A percentile compares a stretch with the other conserved stretches of the same genome.
These are phyloP conservation scores for Candida boleticola DNA, from an alignment of 805 yeast species.

Conservation along the genomic window DNA sequence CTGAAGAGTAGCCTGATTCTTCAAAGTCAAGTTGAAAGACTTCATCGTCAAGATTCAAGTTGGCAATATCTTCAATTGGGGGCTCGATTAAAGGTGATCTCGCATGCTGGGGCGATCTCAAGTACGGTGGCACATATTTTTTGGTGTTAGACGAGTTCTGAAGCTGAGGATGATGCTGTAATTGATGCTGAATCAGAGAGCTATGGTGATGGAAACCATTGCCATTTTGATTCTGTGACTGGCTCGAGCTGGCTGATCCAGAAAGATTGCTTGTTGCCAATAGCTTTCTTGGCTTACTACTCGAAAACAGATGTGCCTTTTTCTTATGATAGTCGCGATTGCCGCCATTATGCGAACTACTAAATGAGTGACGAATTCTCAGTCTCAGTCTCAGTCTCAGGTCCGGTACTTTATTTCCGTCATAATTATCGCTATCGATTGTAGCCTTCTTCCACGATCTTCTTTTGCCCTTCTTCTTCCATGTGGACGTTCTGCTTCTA, in stretches of 20 bases:
- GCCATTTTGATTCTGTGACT: neutral
- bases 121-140: constrained; percentile 42
- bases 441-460: constrained; percentile 9
- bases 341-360: neutral
- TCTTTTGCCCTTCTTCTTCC: constrained; percentile 6
- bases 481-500: constrained; percentile 1
- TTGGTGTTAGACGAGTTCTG: constrained; percentile 16
- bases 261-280: neutral
- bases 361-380: constrained; percentile 1
- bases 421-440: constrained; percentile 3
- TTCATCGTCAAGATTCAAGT: constrained; percentile 29
- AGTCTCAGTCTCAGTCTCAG: constrained; percentile 4
- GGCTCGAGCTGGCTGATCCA: neutral
- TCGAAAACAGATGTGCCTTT: constrained; percentile 2
- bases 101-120: constrained; percentile 34
- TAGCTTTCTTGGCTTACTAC: neutral
- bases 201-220: neutral
- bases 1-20: constrained; percentile 1
- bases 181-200: constrained; percentile 1
- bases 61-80: constrained; percentile 36
- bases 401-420: neutral
- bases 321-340: constrained; percentile 2
- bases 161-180: constrained; percentile 7
- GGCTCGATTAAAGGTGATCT: constrained; percentile 34
- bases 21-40: constrained; percentile 42